Base-by-base conservation (phyloP, 805 yeast genomes). In the Candida boleticola region DNA sequence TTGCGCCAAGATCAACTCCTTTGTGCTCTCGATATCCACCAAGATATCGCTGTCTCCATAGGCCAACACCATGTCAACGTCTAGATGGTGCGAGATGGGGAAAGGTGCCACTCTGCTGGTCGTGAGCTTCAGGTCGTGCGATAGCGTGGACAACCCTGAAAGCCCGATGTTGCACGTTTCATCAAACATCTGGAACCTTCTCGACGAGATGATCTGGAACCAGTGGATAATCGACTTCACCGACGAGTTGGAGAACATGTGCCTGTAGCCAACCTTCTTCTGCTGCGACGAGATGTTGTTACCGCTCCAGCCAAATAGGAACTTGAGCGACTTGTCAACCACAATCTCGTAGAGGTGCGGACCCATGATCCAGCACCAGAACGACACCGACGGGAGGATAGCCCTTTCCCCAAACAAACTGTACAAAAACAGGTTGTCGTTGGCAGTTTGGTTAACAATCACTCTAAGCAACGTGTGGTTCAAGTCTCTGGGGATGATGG, bases 161-260 rank as follows among this genome's bases (percentile, higher is more conserved):
- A 49, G 31, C 2, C 66, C 65, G 21, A 48, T 45, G 7, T 42
- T 42, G 27, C 58, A 49, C 2, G 64, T 60, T 47, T 61, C 65
- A 42, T 60, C 55, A 42, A 52, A 61, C 66, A 61, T 61, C 43
- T 61, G 66, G 47, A 61, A 61, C 32, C 64, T 43, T 43, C 52
- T 54, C 18, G 59, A 47, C 22, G 50, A 42, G 18, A 61, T 61
- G 29, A 61, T 61, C 41, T 61, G 66, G 42, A 61, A 61, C 66
- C 66, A 61, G 43, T 61, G 66, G 21, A 52, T 46, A 29, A 61
- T 46, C 0, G 60, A 51, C 40, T 60, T 61, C 20, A 60, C 65
- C 3, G 62, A 55, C 2, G 60, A 49, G 31, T 57, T 56, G 21
- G 61, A 56, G 39, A 56, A 61, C 61, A 61, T 56, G 34, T 60